Base-by-base conservation (phyloP, 2,329 filamentous ascomycete species). In the Xylaria sp. region DNA sequence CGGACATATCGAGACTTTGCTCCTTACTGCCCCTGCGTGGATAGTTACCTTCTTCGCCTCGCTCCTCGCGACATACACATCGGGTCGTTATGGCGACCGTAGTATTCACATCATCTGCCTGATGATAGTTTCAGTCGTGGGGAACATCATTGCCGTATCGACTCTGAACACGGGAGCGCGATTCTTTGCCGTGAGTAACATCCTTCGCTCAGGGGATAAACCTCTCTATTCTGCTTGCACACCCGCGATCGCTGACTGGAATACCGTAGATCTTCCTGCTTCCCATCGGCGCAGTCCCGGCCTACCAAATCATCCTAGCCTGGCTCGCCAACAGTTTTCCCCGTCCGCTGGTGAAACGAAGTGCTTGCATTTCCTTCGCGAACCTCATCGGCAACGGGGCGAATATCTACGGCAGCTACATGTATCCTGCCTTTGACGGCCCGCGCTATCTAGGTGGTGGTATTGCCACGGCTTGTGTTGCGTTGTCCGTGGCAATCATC, bases 291-390 rank as follows among this genome's bases (percentile, higher is more conserved):
- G 76, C 79, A 0, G 74, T 84, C 0, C 74, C 78, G 1, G 74
- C 79, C 0, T 82, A 80, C 47, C 78, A 80, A 63, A 81, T 82
- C 61, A 81, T 91, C 23, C 87, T 91, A 51, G 84, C 87, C 0
- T 83, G 81, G 66, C 85, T 91, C 39, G 83, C 84, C 2, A 89
- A 90, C 63, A 86, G 88, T 7, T 80, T 91, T 42, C 87, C 88
- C 0, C 89, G 88, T 71, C 86, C 88, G 1, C 72, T 87, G 1
- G 87, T 85, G 1, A 84, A 87, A 52, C 80, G 87, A 1, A 88
- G 87, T 3, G 81, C 82, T 1, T 81, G 81, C 3, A 86, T 90
- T 55, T 83, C 86, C 7, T 79, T 90, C n/a, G 75, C 86, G 52
- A 88, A 89, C 67, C 74, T 88, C 65, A 76, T 90, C 48, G 88